Evolutionary conservation across 2,329 filamentous ascomycete species (phyloP).

Genomic region (Xylariaceae sp.): DNA sequence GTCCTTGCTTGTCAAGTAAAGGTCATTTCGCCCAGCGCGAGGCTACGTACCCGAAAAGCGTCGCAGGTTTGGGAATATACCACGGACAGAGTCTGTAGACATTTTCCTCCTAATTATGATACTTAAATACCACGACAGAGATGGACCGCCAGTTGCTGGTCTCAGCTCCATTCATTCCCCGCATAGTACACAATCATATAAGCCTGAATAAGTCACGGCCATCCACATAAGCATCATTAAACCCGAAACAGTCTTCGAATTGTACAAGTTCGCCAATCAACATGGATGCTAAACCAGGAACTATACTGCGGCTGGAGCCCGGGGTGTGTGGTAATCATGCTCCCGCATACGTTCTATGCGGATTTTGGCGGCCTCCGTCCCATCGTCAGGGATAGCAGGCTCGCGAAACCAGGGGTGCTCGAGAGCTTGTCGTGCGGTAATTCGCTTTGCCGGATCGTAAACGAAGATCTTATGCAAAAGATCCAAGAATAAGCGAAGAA

Average conservation of each 20-base stretch:
- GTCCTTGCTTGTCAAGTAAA: too few relatives aligned
- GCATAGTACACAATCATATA: constrained; percentile 14
- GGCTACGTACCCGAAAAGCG: too few relatives aligned
- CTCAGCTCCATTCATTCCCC: constrained; percentile 18
- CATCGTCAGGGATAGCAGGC: constrained; percentile 58
- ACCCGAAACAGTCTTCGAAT: not conserved
- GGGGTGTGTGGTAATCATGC: constrained; percentile 29
- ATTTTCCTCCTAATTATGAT: too few relatives aligned
- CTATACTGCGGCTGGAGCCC: constrained; percentile 17
- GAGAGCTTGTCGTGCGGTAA: constrained; percentile 62
- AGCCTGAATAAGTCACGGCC: constrained; percentile 12
- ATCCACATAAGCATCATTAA: constrained; percentile 22
- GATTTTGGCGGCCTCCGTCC: constrained; percentile 64
- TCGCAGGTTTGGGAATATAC: too few relatives aligned
- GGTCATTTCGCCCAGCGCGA: too few relatives aligned
- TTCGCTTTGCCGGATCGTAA: constrained; percentile 61
- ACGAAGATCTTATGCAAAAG: constrained; percentile 64
- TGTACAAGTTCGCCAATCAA: too few relatives aligned
- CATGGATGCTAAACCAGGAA: too few relatives aligned
- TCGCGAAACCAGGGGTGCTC: constrained; percentile 68
- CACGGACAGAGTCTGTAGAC: too few relatives aligned
- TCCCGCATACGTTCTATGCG: constrained; percentile 48
- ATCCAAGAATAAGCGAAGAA: constrained; percentile 60
- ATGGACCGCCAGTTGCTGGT: constrained; percentile 19
- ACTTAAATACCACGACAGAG: not conserved